Evolutionary conservation across 2,329 filamentous ascomycete genomes (phyloP).

Genomic region (Diaporthe velutina): DNA sequence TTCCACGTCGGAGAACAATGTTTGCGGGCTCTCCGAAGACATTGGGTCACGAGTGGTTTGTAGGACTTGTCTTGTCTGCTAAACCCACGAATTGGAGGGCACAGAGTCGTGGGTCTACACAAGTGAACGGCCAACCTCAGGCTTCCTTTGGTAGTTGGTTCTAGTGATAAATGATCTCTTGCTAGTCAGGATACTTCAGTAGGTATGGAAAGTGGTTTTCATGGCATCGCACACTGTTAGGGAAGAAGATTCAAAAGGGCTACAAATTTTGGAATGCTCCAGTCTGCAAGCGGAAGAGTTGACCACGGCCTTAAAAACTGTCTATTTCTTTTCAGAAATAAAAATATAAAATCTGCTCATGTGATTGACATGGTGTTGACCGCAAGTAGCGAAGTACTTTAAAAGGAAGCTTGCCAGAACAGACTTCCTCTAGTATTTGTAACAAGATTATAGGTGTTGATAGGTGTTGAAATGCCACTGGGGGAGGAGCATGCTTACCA

Average conservation of each 20-base stretch:
- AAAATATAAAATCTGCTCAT: too few relatives aligned
- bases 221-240: not conserved
- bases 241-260: not conserved
- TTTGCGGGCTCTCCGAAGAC: not conserved
- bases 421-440: not conserved
- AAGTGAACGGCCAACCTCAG: not conserved
- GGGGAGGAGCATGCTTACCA: not conserved
- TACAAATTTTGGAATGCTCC: not conserved
- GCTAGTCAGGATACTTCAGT: not conserved
- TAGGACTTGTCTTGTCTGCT: not conserved
- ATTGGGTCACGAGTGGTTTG: not conserved
- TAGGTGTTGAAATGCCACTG: too few relatives aligned
- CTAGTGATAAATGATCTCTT: not conserved
- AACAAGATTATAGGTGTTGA: not conserved
- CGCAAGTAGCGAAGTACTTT: not conserved
- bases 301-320: not conserved
- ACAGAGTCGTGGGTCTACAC: not conserved
- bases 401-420: not conserved
- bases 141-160: not conserved
- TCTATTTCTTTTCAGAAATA: too few relatives aligned
- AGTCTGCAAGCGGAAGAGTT: not conserved
- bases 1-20: not conserved
- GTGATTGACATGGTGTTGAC: not conserved
- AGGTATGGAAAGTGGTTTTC: not conserved
- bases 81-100: not conserved